Conservation (phyloP, 208 protist genomes). For the Trichomonas vaginalis region DNA sequence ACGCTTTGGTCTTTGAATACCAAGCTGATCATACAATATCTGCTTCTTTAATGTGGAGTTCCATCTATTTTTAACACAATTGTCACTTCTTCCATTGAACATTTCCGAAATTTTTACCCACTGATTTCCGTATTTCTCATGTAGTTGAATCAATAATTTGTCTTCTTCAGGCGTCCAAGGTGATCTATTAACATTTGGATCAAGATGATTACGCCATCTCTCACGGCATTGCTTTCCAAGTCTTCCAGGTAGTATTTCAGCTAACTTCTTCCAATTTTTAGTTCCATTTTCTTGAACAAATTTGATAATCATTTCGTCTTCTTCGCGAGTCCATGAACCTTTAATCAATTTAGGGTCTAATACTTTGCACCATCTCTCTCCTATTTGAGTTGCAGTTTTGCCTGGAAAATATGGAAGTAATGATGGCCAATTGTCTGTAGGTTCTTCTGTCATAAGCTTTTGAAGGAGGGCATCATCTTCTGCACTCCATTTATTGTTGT, state of each 20-base stretch:
- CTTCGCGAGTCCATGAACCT: conserved; percentile 21
- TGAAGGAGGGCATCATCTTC: neutral
- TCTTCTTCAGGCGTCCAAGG: conserved; percentile 41
- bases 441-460: neutral
- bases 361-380: neutral
- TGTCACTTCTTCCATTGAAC: conserved; percentile 41
- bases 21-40: neutral
- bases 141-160: conserved; percentile 30
- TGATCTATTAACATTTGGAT: conserved; percentile 33
- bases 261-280: conserved; percentile 35
- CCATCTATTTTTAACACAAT: conserved; percentile 44
- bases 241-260: conserved; percentile 24
- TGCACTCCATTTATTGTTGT: neutral
- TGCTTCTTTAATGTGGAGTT: conserved; percentile 35
- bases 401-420: neutral
- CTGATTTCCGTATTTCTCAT: conserved; percentile 32
- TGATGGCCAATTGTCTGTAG: neutral
- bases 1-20: neutral
- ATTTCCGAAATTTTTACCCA: conserved; percentile 38
- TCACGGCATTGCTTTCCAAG: conserved; percentile 44
- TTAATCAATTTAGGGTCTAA: neutral
- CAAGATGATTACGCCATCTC: conserved; percentile 41
- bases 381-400: neutral
- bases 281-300: conserved; percentile 29
- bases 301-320: conserved; percentile 34